These are phyloP conservation scores for Vitis hybrid DNA, from an alignment of 177 flowering plant species.

Conservation along the genomic window DNA sequence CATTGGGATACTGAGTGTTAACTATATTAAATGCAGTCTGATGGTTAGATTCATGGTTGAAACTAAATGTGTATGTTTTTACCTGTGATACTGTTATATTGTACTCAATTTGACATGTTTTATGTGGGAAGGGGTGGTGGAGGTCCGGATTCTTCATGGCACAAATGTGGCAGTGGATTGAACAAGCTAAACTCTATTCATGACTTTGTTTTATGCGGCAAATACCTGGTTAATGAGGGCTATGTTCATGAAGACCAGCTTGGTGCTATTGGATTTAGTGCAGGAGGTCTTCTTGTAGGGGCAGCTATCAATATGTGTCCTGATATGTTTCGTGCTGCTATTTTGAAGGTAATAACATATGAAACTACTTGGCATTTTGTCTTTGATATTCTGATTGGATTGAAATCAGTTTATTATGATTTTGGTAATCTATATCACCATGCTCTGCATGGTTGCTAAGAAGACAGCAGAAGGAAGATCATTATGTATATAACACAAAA, in stretches of 20 bases:
- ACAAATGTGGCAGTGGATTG: conserved; percentile 68
- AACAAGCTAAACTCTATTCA: conserved; percentile 65
- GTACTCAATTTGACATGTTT: background rate
- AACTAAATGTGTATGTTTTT: background rate
- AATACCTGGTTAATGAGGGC: conserved; percentile 61
- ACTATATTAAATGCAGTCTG: background rate
- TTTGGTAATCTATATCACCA: no score
- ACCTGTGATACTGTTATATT: no score
- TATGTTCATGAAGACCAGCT: conserved; percentile 56
- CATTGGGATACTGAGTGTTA: no score
- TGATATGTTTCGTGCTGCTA: conserved; percentile 68
- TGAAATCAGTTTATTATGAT: no score
- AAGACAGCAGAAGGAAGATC: no score
- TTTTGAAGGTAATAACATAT: conserved; percentile 62
- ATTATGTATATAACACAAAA: no score
- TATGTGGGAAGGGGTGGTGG: conserved; percentile 72
- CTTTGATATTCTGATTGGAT: background rate
- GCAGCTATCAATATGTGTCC: conserved; percentile 78
- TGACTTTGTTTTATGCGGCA: conserved; percentile 79
- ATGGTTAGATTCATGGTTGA: background rate
- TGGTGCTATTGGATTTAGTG: conserved; percentile 69
- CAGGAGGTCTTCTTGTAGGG: conserved; percentile 82
- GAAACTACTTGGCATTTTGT: background rate
- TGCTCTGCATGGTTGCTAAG: no score
- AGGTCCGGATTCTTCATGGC: conserved; percentile 76